Percentiles rank a stretch among this genome's conserved stretches.
Conservation (phyloP, 305 asterid genomes). For the Solanum hybrid region DNA sequence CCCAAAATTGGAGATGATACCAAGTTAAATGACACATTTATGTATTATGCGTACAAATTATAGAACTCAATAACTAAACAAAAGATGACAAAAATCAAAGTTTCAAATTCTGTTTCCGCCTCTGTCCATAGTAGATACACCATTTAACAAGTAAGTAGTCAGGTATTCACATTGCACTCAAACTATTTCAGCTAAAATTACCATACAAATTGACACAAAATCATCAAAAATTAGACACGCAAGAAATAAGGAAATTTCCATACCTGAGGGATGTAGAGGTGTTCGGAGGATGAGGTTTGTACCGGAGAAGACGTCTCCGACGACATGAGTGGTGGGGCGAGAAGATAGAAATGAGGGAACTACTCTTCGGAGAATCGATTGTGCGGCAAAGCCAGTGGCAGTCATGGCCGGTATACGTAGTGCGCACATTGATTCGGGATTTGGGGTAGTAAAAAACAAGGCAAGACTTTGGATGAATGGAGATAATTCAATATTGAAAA, state of each 20-base stretch:
- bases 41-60: neutral
- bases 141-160: neutral
- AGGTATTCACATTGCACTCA: neutral
- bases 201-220: neutral
- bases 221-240: neutral
- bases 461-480: neutral
- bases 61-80: neutral
- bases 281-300: conserved; percentile 20
- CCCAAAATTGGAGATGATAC: too few species aligned
- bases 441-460: neutral
- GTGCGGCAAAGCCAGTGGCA: conserved; percentile 32
- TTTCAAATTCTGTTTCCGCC: neutral
- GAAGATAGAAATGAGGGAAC: conserved; percentile 14
- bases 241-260: neutral
- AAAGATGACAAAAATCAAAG: neutral
- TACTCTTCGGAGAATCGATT: conserved; percentile 25
- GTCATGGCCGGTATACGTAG: conserved; percentile 34
- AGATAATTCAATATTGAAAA: neutral
- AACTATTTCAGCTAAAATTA: neutral
- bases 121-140: neutral
- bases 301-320: conserved; percentile 9
- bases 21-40: too few species aligned
- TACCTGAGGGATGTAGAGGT: conserved; percentile 50
- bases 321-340: conserved; percentile 14
- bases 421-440: conserved; percentile 13